Percentiles rank a stretch among this genome's conserved stretches.
Evolutionary conservation across 768 basidiomycete species (phyloP).

Genomic region (Kwoniella heveanensis): DNA sequence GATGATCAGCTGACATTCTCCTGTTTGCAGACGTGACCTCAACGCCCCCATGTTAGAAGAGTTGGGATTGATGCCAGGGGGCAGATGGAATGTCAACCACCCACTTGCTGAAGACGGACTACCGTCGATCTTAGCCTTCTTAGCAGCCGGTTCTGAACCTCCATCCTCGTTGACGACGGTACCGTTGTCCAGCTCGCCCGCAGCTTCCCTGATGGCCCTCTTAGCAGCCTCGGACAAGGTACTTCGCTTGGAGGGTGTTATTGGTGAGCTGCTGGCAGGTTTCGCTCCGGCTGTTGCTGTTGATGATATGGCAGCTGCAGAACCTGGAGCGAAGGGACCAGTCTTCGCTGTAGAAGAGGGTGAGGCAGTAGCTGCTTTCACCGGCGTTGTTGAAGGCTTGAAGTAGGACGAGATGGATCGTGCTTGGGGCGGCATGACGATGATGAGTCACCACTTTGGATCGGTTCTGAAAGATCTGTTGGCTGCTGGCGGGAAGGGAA

Average conservation of each 20-base stretch:
- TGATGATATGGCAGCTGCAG: not conserved
- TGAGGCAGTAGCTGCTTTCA: not conserved
- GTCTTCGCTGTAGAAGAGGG: not conserved
- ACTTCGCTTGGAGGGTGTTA: constrained; percentile 14
- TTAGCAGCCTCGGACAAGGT: constrained; percentile 24
- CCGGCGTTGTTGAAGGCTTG: constrained; percentile 22
- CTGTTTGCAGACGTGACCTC: too few species aligned
- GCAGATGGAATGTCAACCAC: not conserved
- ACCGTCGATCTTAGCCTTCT: constrained; percentile 15
- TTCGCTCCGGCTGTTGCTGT: not conserved
- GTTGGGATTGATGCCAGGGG: too few species aligned
- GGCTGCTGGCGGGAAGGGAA: too few species aligned
- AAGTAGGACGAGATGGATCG: constrained; percentile 34
- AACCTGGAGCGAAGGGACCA: not conserved
- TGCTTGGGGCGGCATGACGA: constrained; percentile 26
- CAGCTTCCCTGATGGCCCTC: constrained; percentile 23
- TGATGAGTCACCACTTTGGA: not conserved
- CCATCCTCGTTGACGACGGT: not conserved
- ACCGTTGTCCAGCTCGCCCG: not conserved
- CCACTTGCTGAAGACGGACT: constrained; percentile 15
- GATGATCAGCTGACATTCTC: not conserved
- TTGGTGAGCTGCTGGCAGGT: not conserved
- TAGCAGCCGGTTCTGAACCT: constrained; percentile 12
- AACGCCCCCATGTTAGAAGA: too few species aligned
- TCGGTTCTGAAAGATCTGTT: too few species aligned